phyloP scores from a whole-genome alignment of 2,329 filamentous ascomycete species.

The Arthroderma sp. region DNA sequence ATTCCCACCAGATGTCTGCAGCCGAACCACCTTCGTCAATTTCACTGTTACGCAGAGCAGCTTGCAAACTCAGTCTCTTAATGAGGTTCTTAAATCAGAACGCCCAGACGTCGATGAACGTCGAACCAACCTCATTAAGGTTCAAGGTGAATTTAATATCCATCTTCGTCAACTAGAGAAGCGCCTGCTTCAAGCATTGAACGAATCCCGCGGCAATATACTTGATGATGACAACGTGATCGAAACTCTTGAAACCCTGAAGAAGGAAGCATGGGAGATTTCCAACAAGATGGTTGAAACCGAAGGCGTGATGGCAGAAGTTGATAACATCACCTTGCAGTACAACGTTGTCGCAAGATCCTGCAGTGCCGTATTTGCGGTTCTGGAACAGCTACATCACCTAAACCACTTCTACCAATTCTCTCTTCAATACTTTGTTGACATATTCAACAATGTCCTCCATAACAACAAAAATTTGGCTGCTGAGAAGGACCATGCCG shows the following conservation, averaged over 20 bases:
- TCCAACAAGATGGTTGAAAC: constrained; percentile 93
- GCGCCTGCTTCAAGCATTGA: constrained; percentile 81
- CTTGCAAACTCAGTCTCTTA: constrained; percentile 92
- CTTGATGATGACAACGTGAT: constrained; percentile 97
- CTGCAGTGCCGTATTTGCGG: constrained; percentile 93
- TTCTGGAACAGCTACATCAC: constrained; percentile 92
- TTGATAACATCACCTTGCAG: constrained; percentile 86
- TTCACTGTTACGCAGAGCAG: constrained; percentile 99
- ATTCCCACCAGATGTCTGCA: constrained; percentile 94
- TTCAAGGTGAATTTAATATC: constrained; percentile 98
- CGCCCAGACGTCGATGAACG: constrained; percentile 93
- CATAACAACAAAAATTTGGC: constrained; percentile 63
- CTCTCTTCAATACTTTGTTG: constrained; percentile 92
- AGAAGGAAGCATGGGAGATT: constrained; percentile 94
- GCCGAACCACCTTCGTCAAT: constrained; percentile 96
- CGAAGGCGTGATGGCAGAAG: constrained; percentile 94
- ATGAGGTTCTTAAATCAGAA: constrained; percentile 94
- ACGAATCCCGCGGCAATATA: constrained; percentile 95
- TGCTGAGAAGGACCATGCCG: constrained; percentile 59
- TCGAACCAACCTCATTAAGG: constrained; percentile 92
- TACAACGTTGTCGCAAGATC: constrained; percentile 88
- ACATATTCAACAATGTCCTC: constrained; percentile 91
- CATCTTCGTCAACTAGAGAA: constrained; percentile 93
- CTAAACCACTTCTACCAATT: constrained; percentile 99
- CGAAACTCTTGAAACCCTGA: constrained; percentile 90